These are phyloP conservation scores for Voacanga thouarsii DNA, from an alignment of 257 asterid species.

Conservation along the genomic window DNA sequence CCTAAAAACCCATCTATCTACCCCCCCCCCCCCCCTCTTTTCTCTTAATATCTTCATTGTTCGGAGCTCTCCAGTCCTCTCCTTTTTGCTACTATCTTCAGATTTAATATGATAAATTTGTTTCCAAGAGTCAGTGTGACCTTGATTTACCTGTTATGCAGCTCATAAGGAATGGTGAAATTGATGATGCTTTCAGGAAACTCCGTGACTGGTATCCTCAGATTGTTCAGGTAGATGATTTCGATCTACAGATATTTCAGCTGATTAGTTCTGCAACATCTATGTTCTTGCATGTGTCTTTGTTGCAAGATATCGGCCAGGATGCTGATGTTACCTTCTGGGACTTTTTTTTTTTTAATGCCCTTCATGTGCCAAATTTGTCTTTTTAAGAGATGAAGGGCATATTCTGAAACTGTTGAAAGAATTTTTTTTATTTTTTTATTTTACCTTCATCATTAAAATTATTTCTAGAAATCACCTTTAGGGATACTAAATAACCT, in stretches of 20 bases:
- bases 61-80: not conserved
- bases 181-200: conserved; percentile 62
- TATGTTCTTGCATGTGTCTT: not conserved
- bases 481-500: not conserved
- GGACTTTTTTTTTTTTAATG: not conserved
- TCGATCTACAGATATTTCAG: no score
- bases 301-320: not conserved
- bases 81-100: not conserved
- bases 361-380: not conserved
- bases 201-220: conserved; percentile 71
- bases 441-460: not conserved
- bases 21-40: no score
- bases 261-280: no score
- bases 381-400: conserved; percentile 12
- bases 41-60: no score
- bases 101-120: not conserved
- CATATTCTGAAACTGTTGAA: not conserved
- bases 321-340: not conserved
- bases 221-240: conserved; percentile 64
- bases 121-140: not conserved
- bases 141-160: conserved; percentile 20
- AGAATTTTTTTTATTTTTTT: no score
- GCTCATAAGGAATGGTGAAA: conserved; percentile 78
- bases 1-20: not conserved
- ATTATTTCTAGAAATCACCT: not conserved